Base-by-base conservation (phyloP, 129 eudicot species). In the Flaveria sonorensis region DNA sequence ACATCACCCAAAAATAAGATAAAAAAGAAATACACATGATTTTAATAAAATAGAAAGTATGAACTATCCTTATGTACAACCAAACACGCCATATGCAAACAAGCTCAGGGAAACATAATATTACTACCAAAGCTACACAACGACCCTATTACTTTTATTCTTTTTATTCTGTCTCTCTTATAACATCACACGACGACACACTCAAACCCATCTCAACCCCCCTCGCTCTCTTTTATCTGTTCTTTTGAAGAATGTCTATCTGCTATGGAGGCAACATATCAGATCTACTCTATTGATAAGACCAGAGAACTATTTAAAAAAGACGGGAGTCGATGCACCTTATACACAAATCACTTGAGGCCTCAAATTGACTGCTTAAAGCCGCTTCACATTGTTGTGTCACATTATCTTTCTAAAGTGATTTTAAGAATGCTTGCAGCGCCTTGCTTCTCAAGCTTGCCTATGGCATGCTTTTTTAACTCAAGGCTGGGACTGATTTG, bases 51-150 rank as follows among this genome's bases (percentile, higher is more conserved):
- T 18, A 48, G 21, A 53, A 53, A n/a, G 24, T 15, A 53, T 53
- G 60, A 53, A 53, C 23, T 18, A 53, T 52, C 3, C 10, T 11
- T 45, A 45, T 45, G 14, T 48, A 48, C 53, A 12, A 48, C 53
- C 53, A 48, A 48, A 48, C 12, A 10, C 10, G 48, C 48, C 12
- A 10, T 45, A 45, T 45, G 14, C 13, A 53, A 18, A 53, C 23
- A 53, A 53, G 60, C 60, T 52, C 16, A 53, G 60, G 60, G 60
- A 53, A 50, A 53, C 60, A 53, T 12, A 53, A n/a, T 50, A 53
- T 53, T 18, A 53, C 60, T 16, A 18, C 24, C 23, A 48, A 48
- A 4, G 14, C 53, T 48, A 48, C n/a, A 48, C 18, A 48, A 48
- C 53, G 7, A 48, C 53, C 7, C 14, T 3, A 13, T 48, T 48